Percentiles rank a stretch among this genome's conserved stretches.
Conservation (phyloP, 2,329 filamentous ascomycete genomes). For the Fusarium sp. region DNA sequence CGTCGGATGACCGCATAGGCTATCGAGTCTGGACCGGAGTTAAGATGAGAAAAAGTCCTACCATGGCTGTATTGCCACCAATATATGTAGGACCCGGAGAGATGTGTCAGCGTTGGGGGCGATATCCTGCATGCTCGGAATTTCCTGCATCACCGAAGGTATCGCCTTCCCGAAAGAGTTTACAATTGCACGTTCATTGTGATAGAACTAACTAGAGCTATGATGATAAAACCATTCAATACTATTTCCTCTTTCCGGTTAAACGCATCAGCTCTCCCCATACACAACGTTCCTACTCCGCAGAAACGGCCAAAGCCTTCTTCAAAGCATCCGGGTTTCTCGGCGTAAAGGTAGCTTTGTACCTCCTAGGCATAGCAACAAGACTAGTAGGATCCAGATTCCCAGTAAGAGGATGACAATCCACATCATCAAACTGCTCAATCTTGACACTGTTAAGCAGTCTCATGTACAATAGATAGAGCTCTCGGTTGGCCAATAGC, state of each 20-base stretch:
- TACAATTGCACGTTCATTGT: not conserved
- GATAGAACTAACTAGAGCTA: no score
- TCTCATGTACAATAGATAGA: conserved; percentile 73
- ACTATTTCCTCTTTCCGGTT: no score
- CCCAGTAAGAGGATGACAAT: conserved; percentile 69
- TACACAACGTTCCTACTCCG: not conserved
- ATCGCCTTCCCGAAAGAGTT: not conserved
- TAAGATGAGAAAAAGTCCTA: not conserved
- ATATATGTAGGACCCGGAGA: not conserved
- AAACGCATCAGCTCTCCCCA: no score
- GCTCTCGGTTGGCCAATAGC: conserved; percentile 68
- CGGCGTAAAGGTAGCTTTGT: conserved; percentile 68
- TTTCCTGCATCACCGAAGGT: not conserved
- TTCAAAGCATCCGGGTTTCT: conserved; percentile 46
- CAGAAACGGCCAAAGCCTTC: conserved; percentile 17
- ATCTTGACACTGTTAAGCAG: conserved; percentile 71
- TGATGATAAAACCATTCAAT: no score
- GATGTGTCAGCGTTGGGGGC: not conserved
- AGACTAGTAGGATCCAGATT: conserved; percentile 71
- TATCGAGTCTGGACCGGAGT: not conserved
- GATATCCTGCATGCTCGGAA: not conserved
- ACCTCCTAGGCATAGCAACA: conserved; percentile 69
- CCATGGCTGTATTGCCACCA: not conserved
- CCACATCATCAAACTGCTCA: conserved; percentile 63
- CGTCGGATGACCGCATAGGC: not conserved